These are phyloP conservation scores for Solanum chacoense DNA, from an alignment of 305 asterid genomes.

Conservation along the genomic window DNA sequence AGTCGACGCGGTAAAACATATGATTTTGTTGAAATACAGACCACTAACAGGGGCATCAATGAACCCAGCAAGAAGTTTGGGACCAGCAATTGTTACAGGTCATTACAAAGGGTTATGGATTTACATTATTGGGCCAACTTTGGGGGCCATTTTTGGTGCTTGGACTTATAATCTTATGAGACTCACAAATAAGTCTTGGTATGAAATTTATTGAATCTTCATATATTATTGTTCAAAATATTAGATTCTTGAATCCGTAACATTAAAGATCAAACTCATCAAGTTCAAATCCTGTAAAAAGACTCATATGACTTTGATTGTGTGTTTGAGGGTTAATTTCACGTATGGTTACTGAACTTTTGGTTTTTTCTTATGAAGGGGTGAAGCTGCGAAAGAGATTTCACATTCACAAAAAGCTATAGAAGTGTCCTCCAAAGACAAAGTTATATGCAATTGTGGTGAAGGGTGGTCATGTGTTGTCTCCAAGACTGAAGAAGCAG, in stretches of 20 bases:
- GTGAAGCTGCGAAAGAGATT: not conserved
- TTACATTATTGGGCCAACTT: constrained; percentile 20
- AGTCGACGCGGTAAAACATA: not conserved
- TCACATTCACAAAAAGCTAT: not conserved
- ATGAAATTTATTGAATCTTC: not conserved
- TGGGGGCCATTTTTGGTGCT: constrained; percentile 28
- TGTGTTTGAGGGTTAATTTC: not conserved
- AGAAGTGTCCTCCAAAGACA: not conserved
- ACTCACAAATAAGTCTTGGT: constrained; percentile 17
- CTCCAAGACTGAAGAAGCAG: not conserved
- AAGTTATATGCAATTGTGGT: constrained; percentile 6
- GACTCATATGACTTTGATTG: not conserved
- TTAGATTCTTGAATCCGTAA: not conserved
- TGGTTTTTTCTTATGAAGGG: not conserved
- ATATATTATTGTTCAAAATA: not conserved
- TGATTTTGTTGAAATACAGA: constrained; percentile 4
- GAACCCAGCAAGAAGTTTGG: constrained; percentile 37
- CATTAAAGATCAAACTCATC: not conserved
- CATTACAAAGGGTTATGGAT: constrained; percentile 24
- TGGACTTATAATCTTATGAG: constrained; percentile 29
- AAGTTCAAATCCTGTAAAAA: not conserved
- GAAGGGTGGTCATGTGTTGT: constrained; percentile 11
- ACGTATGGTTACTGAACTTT: not conserved
- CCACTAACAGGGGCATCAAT: constrained; percentile 35
- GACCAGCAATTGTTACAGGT: constrained; percentile 30